Evolutionary conservation across 768 basidiomycete species (phyloP), one percentile per base, ranked within the genome.

Genomic region (Termitomyces eurrhizus): DNA sequence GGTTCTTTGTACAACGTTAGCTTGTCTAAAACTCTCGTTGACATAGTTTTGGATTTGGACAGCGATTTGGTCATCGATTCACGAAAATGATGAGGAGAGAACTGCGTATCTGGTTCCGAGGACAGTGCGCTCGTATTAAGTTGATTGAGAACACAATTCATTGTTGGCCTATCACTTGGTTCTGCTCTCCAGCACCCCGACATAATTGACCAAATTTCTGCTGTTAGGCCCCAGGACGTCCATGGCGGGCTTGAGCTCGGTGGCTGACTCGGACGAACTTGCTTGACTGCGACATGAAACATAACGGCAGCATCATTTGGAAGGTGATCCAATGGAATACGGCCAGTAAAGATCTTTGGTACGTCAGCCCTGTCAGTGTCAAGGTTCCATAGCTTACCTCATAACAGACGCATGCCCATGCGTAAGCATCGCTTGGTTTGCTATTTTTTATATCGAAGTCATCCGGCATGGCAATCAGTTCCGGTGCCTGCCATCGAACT

Each of bases 351-450:
- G 14, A 53, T 39, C 52, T 53, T 5, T 4, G 2, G 39, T 0
- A 26, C 14, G 7, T 26, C 24, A 37, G 6, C 21, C 21, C 37
- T 21, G 12, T 37, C 11, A 35, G 5, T 12, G 1, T 1, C 14
- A 4, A 52, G 13, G 5, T 21, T 12, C 24, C 1, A 26, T 37
- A 3, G 21, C 7, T 26, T 18, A 39, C 52, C 37, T 53, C 52
- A 11, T 53, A 53, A 39, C 52, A 53, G 16, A 53, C 52, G 4
- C 52, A 53, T 16, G 52, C 52, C 52, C 52, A 53, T 39, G 52
- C 52, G 2, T 53, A 53, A 16, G 39, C 36, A 26, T 53, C 52
- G 24, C 52, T 53, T 16, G 24, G 8, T 39, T 53, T 53, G 52
- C 21, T 53, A 29, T 53, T 53, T 14, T 16, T 39, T 2, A 53